Evolutionary conservation across 2,329 filamentous ascomycete genomes (phyloP).

Genomic region (Curvularia spicifera): DNA sequence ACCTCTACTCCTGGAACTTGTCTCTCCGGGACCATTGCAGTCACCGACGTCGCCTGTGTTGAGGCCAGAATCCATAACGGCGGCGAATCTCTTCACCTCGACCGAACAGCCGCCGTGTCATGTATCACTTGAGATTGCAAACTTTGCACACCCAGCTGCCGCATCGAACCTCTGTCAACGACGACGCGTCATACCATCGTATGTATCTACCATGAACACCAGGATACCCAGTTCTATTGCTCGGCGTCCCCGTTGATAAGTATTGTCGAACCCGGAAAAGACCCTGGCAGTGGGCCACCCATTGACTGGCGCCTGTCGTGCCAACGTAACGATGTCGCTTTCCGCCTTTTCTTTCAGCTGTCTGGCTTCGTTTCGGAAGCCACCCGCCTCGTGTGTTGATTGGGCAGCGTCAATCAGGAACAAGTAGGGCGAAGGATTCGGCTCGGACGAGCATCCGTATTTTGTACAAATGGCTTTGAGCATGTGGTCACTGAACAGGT

Average conservation of each 20-base stretch:
- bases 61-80: neutral
- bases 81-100: neutral
- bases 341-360: neutral
- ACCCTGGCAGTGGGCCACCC: neutral
- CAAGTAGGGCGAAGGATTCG: neutral
- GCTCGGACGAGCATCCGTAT: neutral
- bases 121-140: neutral
- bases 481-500: neutral
- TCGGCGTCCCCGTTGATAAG: neutral
- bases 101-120: neutral
- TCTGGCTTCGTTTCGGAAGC: neutral
- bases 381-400: neutral
- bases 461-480: neutral
- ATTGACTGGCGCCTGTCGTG: neutral
- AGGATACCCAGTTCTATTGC: neutral
- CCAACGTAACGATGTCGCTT: neutral
- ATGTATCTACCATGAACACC: neutral
- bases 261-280: neutral
- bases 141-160: neutral
- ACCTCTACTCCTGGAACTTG: neutral
- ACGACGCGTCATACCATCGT: neutral
- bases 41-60: neutral
- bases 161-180: neutral
- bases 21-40: neutral
- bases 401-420: neutral